A percentile compares a stretch with the other conserved stretches of the same genome.
These are phyloP conservation scores for Mycena crocata DNA, from an alignment of 768 basidiomycete genomes.

Conservation along the genomic window DNA sequence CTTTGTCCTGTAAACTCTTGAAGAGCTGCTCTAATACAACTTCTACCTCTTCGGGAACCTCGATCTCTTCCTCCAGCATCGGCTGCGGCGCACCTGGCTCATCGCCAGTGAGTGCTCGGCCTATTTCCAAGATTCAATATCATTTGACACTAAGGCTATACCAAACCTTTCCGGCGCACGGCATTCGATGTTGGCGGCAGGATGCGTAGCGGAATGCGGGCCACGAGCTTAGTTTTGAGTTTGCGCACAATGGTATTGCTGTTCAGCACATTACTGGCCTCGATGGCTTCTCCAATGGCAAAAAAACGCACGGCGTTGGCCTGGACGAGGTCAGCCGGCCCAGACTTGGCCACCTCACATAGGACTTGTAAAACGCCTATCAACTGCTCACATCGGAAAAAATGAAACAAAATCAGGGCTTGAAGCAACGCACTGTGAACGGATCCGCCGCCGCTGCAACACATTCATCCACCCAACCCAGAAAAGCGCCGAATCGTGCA, in stretches of 20 bases:
- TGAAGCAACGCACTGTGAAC: slow-evolving; percentile 56
- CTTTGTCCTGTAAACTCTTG: slow-evolving; percentile 82
- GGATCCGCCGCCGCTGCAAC: slow-evolving; percentile 55
- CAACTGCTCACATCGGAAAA: slow-evolving; percentile 52
- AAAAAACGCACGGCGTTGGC: slow-evolving; percentile 57
- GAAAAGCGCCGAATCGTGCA: slow-evolving; percentile 61
- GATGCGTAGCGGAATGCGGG: slow-evolving; percentile 71
- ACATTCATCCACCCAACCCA: slow-evolving; percentile 56
- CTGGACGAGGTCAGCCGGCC: slow-evolving; percentile 64
- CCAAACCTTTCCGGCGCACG: slow-evolving; percentile 57
- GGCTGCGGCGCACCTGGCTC: slow-evolving; percentile 29
- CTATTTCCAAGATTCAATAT: slow-evolving; percentile 35
- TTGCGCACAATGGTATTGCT: slow-evolving; percentile 79
- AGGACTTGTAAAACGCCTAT: slow-evolving; percentile 78
- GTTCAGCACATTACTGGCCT: slow-evolving; percentile 52
- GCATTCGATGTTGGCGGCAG: slow-evolving; percentile 57
- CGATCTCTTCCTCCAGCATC: slow-evolving; percentile 56
- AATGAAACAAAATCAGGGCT: not conserved
- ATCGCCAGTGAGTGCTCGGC: slow-evolving; percentile 45
- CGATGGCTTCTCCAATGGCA: slow-evolving; percentile 56
- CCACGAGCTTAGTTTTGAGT: slow-evolving; percentile 72
- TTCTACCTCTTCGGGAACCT: slow-evolving; percentile 87
- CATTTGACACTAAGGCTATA: not conserved
- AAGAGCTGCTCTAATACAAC: slow-evolving; percentile 78
- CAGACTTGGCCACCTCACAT: slow-evolving; percentile 77